phyloP scores from a whole-genome alignment of 2,329 filamentous ascomycete species.

The Chrysoporthe deuterocubensis region DNA sequence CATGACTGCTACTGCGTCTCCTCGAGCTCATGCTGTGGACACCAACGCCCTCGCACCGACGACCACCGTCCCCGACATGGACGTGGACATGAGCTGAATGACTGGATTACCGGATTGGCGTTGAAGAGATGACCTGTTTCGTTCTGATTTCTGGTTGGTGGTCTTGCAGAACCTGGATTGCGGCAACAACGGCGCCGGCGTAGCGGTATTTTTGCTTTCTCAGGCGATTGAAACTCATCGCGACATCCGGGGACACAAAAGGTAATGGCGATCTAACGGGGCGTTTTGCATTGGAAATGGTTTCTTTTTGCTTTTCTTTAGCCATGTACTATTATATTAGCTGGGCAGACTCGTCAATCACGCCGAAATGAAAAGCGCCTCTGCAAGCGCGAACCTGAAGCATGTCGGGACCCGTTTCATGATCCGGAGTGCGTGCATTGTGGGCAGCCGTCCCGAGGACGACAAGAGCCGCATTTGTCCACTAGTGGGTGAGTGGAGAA shows the following conservation, averaged over 20 bases:
- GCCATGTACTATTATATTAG: conserved; percentile 29
- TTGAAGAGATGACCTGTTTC: conserved; percentile 18
- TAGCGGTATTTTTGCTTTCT: conserved; percentile 15
- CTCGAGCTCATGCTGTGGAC: conserved; percentile 43
- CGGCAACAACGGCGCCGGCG: conserved; percentile 18
- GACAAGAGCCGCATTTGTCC: conserved; percentile 5
- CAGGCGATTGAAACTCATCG: conserved; percentile 1
- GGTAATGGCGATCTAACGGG: conserved; percentile 30
- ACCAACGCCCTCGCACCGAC: conserved; percentile 29
- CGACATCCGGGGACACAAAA: conserved; percentile 19
- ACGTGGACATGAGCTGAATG: conserved; percentile 45
- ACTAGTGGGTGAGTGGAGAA: conserved; percentile 20
- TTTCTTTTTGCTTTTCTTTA: conserved; percentile 15
- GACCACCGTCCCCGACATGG: conserved; percentile 33
- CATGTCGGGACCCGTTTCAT: not conserved
- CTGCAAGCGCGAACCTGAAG: not conserved
- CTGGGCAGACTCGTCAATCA: conserved; percentile 9
- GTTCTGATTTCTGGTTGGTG: conserved; percentile 10
- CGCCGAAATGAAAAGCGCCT: conserved; percentile 14
- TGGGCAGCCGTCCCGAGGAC: conserved; percentile 2
- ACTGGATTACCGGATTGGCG: conserved; percentile 28
- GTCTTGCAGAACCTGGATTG: conserved; percentile 17
- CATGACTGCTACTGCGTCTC: conserved; percentile 53
- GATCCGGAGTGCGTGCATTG: not conserved
- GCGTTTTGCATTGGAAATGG: conserved; percentile 40